Conservation (phyloP, 225 moss, liverwort and hornwort genomes). For the Lunularia cruciata region DNA sequence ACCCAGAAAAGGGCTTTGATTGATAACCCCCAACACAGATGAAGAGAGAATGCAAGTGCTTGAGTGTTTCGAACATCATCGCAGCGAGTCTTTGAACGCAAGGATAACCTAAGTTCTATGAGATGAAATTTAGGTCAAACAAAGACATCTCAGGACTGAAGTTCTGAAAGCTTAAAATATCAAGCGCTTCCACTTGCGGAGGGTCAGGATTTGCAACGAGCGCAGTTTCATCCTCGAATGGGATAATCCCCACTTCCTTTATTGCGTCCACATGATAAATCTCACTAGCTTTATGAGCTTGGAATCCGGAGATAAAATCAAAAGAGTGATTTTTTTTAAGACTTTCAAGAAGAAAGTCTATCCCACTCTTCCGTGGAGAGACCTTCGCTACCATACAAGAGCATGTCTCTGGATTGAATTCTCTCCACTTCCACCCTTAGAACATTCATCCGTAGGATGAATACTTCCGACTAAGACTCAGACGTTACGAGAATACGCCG, state of each 20-base stretch:
- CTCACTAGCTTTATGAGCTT: conserved; percentile 21
- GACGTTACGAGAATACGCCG: conserved; percentile 7
- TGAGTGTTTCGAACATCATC: neutral
- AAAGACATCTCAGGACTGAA: conserved; percentile 4
- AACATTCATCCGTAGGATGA: conserved; percentile 3
- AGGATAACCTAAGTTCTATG: neutral
- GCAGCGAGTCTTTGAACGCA: neutral
- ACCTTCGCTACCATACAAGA: conserved; percentile 8
- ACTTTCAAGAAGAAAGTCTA: conserved; percentile 23
- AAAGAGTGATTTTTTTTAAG: conserved; percentile 2
- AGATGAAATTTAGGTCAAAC: neutral
- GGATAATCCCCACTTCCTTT: conserved; percentile 35
- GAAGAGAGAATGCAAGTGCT: neutral
- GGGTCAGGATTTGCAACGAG: conserved; percentile 8
- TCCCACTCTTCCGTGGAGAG: conserved; percentile 6
- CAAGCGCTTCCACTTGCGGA: neutral
- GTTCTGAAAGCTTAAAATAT: neutral
- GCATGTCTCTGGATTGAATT: conserved; percentile 12
- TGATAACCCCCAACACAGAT: neutral
- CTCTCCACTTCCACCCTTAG: conserved; percentile 14
- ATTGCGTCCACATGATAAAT: conserved; percentile 41
- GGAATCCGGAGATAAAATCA: conserved; percentile 10
- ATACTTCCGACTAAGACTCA: neutral
- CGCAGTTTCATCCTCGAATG: conserved; percentile 20
- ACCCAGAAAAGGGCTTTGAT: neutral